These are phyloP conservation scores for Citrus australasica DNA, from an alignment of 345 rosid species.

Conservation along the genomic window DNA sequence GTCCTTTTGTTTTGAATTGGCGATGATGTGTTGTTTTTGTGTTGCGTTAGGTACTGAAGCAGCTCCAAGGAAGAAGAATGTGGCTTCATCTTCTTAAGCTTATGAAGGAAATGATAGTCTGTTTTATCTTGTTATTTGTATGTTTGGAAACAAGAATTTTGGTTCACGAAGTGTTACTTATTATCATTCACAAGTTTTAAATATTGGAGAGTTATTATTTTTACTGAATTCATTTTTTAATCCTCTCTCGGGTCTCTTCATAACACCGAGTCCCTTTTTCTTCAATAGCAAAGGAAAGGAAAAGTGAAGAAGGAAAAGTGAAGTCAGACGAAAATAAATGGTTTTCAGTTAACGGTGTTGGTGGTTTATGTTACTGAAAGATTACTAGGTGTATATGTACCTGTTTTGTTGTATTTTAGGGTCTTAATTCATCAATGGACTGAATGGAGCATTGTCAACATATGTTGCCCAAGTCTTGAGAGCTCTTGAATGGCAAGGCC, in stretches of 20 bases:
- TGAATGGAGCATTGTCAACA: background rate
- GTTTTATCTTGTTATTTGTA: constrained; percentile 15
- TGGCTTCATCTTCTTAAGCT: constrained; percentile 41
- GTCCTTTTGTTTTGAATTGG: background rate
- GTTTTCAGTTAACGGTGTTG: background rate
- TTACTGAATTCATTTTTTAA: background rate
- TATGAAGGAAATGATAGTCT: background rate
- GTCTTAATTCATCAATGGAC: background rate
- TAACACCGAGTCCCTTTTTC: background rate
- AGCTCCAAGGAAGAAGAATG: constrained; percentile 54
- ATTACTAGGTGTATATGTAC: background rate
- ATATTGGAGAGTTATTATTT: background rate
- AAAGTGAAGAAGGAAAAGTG: background rate
- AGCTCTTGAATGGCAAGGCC: background rate
- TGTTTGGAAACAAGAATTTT: constrained; percentile 17
- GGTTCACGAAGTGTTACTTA: background rate
- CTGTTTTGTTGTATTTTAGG: background rate
- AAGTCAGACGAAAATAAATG: background rate
- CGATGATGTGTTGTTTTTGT: background rate
- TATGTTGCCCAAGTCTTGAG: background rate
- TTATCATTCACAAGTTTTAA: background rate
- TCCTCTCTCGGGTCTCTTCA: background rate
- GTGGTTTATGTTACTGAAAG: too few species aligned
- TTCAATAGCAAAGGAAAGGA: background rate
- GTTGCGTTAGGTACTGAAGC: constrained; percentile 55